A percentile compares a stretch with the other conserved stretches of the same genome.
These are phyloP conservation scores for Oehlia diaphana DNA, from an alignment of 192 early-diverging fungal species.

Conservation along the genomic window DNA sequence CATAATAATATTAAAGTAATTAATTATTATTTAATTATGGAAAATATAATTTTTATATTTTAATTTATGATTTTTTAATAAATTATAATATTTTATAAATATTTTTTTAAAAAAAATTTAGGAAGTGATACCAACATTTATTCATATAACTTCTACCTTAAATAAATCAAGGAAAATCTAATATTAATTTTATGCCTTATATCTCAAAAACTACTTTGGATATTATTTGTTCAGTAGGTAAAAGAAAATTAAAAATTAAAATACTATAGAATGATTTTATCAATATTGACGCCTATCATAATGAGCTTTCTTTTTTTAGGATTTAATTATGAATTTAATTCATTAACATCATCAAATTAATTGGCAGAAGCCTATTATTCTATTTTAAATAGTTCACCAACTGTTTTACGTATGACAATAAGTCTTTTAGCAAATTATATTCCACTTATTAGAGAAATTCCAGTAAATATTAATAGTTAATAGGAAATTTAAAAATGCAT, in stretches of 20 bases:
- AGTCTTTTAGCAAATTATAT: conserved; percentile 33
- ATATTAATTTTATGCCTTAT: conserved; percentile 41
- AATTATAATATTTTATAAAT: too few species aligned
- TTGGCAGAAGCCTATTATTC: conserved; percentile 44
- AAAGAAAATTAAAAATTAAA: neutral
- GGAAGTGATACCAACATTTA: conserved; percentile 34
- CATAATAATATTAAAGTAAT: conserved; percentile 39
- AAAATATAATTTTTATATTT: too few species aligned
- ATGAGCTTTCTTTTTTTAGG: conserved; percentile 11
- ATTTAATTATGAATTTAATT: conserved; percentile 50
- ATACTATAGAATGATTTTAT: too few species aligned
- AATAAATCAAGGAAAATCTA: conserved; percentile 22
- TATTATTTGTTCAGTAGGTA: conserved; percentile 45
- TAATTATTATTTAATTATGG: too few species aligned
- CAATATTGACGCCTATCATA: neutral
- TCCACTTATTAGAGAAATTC: conserved; percentile 31
- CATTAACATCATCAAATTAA: conserved; percentile 39
- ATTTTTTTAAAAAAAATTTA: too few species aligned
- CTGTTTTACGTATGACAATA: conserved; percentile 28
- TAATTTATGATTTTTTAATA: too few species aligned
- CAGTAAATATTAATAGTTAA: neutral
- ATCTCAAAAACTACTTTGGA: conserved; percentile 47
- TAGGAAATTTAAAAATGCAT: neutral
- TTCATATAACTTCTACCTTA: conserved; percentile 29
- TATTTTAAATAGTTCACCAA: conserved; percentile 23